These are phyloP conservation scores for Aristolochia fimbriata DNA, from an alignment of 164 flowering plant genomes.

Conservation along the genomic window DNA sequence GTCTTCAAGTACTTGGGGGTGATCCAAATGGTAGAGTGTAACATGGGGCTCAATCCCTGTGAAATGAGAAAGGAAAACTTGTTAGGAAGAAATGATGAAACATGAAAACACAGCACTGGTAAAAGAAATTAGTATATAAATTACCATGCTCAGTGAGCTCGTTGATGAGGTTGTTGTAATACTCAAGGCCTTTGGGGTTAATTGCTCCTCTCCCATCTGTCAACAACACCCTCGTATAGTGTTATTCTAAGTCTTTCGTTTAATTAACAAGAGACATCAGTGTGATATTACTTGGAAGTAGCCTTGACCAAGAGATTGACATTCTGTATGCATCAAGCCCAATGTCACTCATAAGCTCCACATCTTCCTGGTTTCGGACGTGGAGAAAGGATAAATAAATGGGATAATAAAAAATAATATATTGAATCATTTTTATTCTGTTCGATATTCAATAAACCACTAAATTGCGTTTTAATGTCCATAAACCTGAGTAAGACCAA, in stretches of 20 bases:
- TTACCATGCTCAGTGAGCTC: conserved; percentile 12
- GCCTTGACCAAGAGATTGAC: conserved; percentile 20
- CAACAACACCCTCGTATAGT: background rate
- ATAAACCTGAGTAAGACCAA: too few species aligned
- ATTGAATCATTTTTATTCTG: background rate
- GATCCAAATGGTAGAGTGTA: conserved; percentile 21
- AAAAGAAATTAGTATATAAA: background rate
- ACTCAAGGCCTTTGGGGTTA: conserved; percentile 12
- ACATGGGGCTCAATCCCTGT: conserved; percentile 25
- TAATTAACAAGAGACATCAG: background rate
- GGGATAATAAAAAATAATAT: too few species aligned
- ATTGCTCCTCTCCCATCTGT: conserved; percentile 16
- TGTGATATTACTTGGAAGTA: conserved; percentile 9
- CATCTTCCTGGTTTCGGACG: conserved; percentile 13
- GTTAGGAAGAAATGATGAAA: background rate
- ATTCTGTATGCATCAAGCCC: conserved; percentile 15
- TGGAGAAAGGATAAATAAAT: too few species aligned
- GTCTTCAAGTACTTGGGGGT: conserved; percentile 27
- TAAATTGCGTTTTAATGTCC: too few species aligned
- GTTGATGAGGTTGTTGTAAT: conserved; percentile 15
- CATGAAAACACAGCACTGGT: background rate
- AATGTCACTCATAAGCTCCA: conserved; percentile 12
- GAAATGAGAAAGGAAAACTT: background rate
- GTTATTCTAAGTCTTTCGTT: too few species aligned
- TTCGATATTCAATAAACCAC: background rate